Conservation (phyloP, 306 rosid species). For the cucumber (Cucumis sativus) region Cucumber_9930_V3 NC_026655.2:25801501-25802000, state of each 20-base stretch:
- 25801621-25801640: conserved; percentile 42
- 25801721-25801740: too few species aligned
- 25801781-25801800: too few species aligned
- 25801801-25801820: too few species aligned
- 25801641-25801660: background rate
- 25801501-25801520: conserved; percentile 60
- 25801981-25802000: conserved; percentile 78
- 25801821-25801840: too few species aligned
- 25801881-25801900: too few species aligned
- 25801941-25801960: background rate
- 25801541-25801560: conserved; percentile 62
- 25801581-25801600: conserved; percentile 57
- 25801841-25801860: too few species aligned
- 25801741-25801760: too few species aligned
- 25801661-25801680: background rate
- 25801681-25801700: background rate
- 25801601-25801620: conserved; percentile 60
- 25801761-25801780: too few species aligned
- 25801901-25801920: too few species aligned
- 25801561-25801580: conserved; percentile 79
- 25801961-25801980: conserved; percentile 19
- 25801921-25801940: background rate
- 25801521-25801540: conserved; percentile 50
- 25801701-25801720: background rate
- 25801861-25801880: too few species aligned